Evolutionary conservation across 2,329 filamentous ascomycete genomes (phyloP), one percentile per base, ranked within the genome.

Genomic region (Botrytis paeoniae): DNA sequence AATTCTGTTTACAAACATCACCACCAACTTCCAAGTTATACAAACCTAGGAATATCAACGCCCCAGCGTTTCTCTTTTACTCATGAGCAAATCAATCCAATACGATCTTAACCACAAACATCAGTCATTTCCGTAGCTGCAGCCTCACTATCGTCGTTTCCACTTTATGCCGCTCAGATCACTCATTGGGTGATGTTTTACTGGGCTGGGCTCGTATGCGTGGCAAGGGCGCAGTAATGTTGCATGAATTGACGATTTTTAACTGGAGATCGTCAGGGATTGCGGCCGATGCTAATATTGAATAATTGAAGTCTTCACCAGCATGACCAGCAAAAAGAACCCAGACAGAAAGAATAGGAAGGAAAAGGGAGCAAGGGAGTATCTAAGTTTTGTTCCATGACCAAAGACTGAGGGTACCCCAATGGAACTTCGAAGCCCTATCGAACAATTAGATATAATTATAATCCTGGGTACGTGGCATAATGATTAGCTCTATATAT

Each of bases 151-250:
- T 69, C 48, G 35, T 57, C 29, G 35, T 69, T 69, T 16, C 64
- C 64, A 68, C 48, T 69, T 57, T 57, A 59, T 37, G n/a, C 65
- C 51, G 37, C 65, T 57, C 35, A 69, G 65, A 69, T 68, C 64
- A 68, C 35, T 68, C 64, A 68, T 68, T 68, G 64, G 64, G 64
- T n/a, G 48, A 57, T n/a, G 64, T 39, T 57, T 57, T 41, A 54
- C 45, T 68, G 64, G 64, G 64, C 64, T 68, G 64, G 64, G 64
- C 64, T 69, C 65, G 65, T 59, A 69, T 69, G 65, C 65, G 48
- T 69, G 48, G 65, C 51, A 57, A 69, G 48, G 65, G 65, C 65
- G 65, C 35, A 57, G 65, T 41, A 57, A 41, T 57, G 35, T 37
- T 69, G 65, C 65, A 69, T 57, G 25, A 69, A 69, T 69, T 69